Percentiles rank a stretch among this genome's conserved stretches.
phyloP scores from a whole-genome alignment of 768 basidiomycete genomes.

The Artomyces pyxidatus region DNA sequence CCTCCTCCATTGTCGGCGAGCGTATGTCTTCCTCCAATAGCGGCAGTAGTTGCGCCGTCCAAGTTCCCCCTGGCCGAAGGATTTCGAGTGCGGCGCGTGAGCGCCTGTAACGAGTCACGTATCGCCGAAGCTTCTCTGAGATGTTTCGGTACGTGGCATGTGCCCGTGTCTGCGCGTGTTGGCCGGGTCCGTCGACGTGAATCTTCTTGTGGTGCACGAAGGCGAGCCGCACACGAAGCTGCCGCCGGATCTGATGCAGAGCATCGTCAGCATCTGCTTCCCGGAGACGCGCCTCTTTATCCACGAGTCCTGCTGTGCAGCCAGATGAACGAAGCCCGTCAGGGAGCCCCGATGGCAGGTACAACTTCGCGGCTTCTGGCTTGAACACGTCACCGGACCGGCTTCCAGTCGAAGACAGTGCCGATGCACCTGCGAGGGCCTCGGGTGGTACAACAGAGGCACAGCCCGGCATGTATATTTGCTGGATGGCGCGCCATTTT shows the following conservation, averaged over 20 bases:
- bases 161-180: not conserved
- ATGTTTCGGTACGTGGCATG: not conserved
- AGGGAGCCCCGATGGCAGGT: too few species aligned
- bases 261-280: not conserved
- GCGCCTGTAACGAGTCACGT: not conserved
- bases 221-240: not conserved
- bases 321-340: not conserved
- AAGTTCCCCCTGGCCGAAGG: too few species aligned
- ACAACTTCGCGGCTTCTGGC: too few species aligned
- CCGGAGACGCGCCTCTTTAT: not conserved
- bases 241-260: not conserved
- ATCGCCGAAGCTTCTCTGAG: not conserved
- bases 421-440: too few species aligned
- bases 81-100: not conserved
- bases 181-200: not conserved
- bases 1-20: not conserved
- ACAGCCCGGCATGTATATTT: too few species aligned
- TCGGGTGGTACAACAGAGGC: too few species aligned
- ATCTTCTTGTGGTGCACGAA: not conserved
- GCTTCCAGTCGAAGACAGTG: too few species aligned
- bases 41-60: too few species aligned
- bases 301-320: not conserved
- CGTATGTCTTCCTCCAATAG: not conserved
- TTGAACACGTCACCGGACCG: too few species aligned
- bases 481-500: too few species aligned